A percentile compares a stretch with the other conserved stretches of the same genome.
These are phyloP conservation scores for Collybia sordida DNA, from an alignment of 768 basidiomycete species.

Conservation along the genomic window DNA sequence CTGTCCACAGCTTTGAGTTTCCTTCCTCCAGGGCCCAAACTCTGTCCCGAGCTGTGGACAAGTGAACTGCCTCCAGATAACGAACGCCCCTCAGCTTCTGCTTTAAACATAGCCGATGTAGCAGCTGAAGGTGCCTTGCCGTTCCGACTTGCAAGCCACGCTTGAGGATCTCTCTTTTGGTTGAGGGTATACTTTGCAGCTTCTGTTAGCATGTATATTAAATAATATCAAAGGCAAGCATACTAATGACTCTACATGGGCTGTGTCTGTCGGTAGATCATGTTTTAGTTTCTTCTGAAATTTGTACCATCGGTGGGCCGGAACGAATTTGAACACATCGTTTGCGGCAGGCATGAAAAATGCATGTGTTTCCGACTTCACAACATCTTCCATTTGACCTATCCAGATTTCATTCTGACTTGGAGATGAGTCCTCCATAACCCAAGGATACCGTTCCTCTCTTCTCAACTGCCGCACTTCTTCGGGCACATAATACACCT, in stretches of 20 bases:
- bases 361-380: constrained; percentile 69
- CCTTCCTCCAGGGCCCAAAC: constrained; percentile 69
- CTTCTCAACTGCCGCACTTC: constrained; percentile 73
- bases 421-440: constrained; percentile 75
- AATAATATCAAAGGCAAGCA: constrained; percentile 15
- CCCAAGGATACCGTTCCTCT: constrained; percentile 92
- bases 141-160: constrained; percentile 66
- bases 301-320: constrained; percentile 89
- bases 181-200: constrained; percentile 45
- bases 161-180: constrained; percentile 75
- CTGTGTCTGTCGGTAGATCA: constrained; percentile 62
- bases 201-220: constrained; percentile 11
- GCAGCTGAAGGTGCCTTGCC: constrained; percentile 61
- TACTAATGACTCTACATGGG: constrained; percentile 69
- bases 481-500: constrained; percentile 82
- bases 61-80: constrained; percentile 41
- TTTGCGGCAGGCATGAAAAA: constrained; percentile 84
- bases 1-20: constrained; percentile 68
- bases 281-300: constrained; percentile 85
- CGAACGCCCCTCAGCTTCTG: constrained; percentile 52
- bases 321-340: constrained; percentile 85
- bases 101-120: constrained; percentile 69
- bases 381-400: constrained; percentile 77
- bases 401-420: constrained; percentile 71
- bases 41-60: constrained; percentile 49